Percentiles rank a stretch among this genome's conserved stretches.
Conservation (phyloP, 108 stramenopile genomes). For the Discostella pseudostelligera region DNA sequence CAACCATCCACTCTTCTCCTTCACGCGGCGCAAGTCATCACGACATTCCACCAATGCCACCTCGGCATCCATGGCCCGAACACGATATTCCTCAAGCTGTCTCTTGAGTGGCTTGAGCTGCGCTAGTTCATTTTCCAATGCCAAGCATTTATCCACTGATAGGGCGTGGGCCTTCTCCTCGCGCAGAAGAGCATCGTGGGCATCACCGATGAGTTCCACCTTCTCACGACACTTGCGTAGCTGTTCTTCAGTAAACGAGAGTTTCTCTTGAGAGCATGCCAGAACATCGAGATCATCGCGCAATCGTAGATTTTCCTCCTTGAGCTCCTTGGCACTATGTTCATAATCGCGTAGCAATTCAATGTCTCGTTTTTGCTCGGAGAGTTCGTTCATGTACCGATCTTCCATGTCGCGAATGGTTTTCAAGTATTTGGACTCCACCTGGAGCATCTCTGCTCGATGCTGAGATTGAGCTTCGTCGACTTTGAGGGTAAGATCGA, state of each 20-base stretch:
- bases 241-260: slow-evolving; percentile 60
- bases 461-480: slow-evolving; percentile 53
- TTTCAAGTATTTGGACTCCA: slow-evolving; percentile 52
- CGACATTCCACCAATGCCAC: slow-evolving; percentile 69
- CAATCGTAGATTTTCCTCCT: slow-evolving; percentile 54
- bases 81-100: slow-evolving; percentile 79
- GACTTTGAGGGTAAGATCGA: slow-evolving; percentile 40
- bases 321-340: slow-evolving; percentile 29
- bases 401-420: slow-evolving; percentile 39
- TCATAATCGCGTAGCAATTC: slow-evolving; percentile 32
- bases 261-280: slow-evolving; percentile 53
- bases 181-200: slow-evolving; percentile 64
- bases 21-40: slow-evolving; percentile 47
- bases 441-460: slow-evolving; percentile 69
- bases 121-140: slow-evolving; percentile 70
- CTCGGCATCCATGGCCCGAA: slow-evolving; percentile 70
- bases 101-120: slow-evolving; percentile 61
- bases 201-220: slow-evolving; percentile 63
- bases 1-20: slow-evolving; percentile 44
- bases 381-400: slow-evolving; percentile 42
- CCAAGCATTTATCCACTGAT: slow-evolving; percentile 71
- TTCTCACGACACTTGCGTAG: slow-evolving; percentile 65
- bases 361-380: slow-evolving; percentile 41
- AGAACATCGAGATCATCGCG: slow-evolving; percentile 80
- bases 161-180: slow-evolving; percentile 78